Base-by-base conservation (phyloP, 306 rosid species). In the Bauhinia variegata region DNA sequence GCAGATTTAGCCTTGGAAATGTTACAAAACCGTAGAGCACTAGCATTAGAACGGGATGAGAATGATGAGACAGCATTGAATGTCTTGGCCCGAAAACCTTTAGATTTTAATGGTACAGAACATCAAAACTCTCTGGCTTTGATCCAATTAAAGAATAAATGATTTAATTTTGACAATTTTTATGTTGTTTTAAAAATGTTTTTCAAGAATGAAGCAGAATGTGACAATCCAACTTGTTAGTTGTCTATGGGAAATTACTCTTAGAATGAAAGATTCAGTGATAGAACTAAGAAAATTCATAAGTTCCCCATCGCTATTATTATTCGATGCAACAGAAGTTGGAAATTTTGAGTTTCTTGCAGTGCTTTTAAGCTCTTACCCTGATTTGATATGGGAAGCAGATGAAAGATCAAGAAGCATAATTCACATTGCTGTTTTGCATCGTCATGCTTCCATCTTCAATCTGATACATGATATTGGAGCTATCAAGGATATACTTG, bases 331-430 rank as follows among this genome's bases (percentile, higher is more conserved):
- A 8, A 52, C 77, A 53, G 12, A 46, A 53, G 84, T 28, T 41
- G 84, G 84, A 2, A 79, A 79, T 60, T 65, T 79, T 44, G 80
- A 78, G 39, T 79, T 79, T 42, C 14, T 79, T 36, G 73, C 80
- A 0, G 75, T 44, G 67, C 67, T 79, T 46, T 37, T 65, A 1
- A 65, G 80, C 3, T 63, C 55, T 69, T 47, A 44, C 44, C 46
- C 69, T 13, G 57, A 63, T 8, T 15, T 63, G 14, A 18, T 63
- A 5, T 63, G 84, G 84, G 67, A 70, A 36, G 10, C 11, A 14
- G 77, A 75, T 54, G 0, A 2, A 1, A 54, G 16, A n/a, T 44
- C 64, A n/a, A n/a, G 47, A 55, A 42, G 64, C 39, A 55, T 68
- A 28, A 55, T 68, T 17, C 73, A 56, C 73, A 7, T 30, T 28